Evolutionary conservation across 805 yeast genomes (phyloP), one percentile per base, ranked within the genome.

Genomic region (Wickerhamomyces strasburgensis): DNA sequence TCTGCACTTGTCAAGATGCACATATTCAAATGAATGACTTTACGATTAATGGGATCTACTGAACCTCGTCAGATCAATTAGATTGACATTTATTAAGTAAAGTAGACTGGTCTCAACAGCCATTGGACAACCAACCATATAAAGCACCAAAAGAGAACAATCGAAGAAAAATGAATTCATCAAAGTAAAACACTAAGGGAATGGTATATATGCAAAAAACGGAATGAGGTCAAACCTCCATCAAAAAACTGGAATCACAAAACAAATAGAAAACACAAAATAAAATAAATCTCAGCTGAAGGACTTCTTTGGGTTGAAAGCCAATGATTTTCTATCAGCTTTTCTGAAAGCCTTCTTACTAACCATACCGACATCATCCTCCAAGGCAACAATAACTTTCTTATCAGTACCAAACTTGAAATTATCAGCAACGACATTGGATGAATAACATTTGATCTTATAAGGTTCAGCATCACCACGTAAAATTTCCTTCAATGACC

Each of bases 331-430:
- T 40, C 73, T 61, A 21, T 73, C 68, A 5, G 89, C 84, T 41
- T 65, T 67, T 41, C 68, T 68, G 62, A 87, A 76, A 3, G 75
- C 72, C 37, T 65, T 68, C 49, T 73, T 75, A 39, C 73, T 73
- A 5, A 79, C 79, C 74, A 85, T 68, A 2, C 82, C 76, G 23
- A 87, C 88, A 52, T 86, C 90, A 54, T 86, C 78, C 38, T 78
- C 78, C 46, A 81, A 63, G 2, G 95, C 84, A 34, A 86, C 70
- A 41, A 85, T 74, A 35, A 87, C 82, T 35, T 80, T 76, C 49
- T 74, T 70, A 46, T 78, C 80, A 14, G 84, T 72, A 18, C 86
- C 87, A 56, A 75, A 84, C 53, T 73, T 73, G 72, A 87, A 88
- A 54, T 82, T 81, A 51, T 85, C 90, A 29, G 83, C 86, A 37